These are phyloP conservation scores for Podila clonocystis DNA, from an alignment of 192 early-diverging fungal genomes.

Conservation along the genomic window DNA sequence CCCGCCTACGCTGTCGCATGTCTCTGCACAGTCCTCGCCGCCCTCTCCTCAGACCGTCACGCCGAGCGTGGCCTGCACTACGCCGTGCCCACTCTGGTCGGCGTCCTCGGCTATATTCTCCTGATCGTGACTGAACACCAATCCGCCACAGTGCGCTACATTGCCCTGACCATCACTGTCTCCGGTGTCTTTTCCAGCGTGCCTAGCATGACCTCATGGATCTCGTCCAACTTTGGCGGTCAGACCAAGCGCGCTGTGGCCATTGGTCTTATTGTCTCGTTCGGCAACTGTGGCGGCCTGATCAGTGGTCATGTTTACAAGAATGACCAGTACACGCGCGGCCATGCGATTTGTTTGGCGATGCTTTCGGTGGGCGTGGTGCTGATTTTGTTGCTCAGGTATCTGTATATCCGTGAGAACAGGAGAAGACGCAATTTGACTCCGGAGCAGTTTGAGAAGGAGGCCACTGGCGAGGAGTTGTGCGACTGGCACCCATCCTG, in stretches of 20 bases:
- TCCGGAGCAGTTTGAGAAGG: slow-evolving; percentile 55
- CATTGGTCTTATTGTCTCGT: slow-evolving; percentile 67
- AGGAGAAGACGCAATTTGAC: slow-evolving; percentile 57
- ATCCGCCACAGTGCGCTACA: slow-evolving; percentile 36
- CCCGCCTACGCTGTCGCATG: slow-evolving; percentile 57
- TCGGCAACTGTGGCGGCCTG: slow-evolving; percentile 76
- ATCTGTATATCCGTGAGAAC: slow-evolving; percentile 69
- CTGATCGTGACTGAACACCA: slow-evolving; percentile 36
- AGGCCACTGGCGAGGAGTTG: slow-evolving; percentile 50
- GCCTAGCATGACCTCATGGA: slow-evolving; percentile 69
- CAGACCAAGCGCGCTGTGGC: slow-evolving; percentile 75
- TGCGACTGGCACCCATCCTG: slow-evolving; percentile 52
- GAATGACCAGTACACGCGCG: slow-evolving; percentile 56
- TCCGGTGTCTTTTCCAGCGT: slow-evolving; percentile 58
- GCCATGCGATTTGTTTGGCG: slow-evolving; percentile 56
- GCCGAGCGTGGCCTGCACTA: slow-evolving; percentile 57
- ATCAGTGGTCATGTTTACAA: slow-evolving; percentile 79
- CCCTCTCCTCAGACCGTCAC: slow-evolving; percentile 12
- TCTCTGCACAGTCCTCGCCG: slow-evolving; percentile 14
- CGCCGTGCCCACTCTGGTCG: slow-evolving; percentile 30
- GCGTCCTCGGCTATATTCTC: slow-evolving; percentile 54
- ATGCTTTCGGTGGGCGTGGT: slow-evolving; percentile 56
- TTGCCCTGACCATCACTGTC: slow-evolving; percentile 36
- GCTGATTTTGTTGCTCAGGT: slow-evolving; percentile 58
- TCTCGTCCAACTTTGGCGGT: slow-evolving; percentile 73